A percentile compares a stretch with the other conserved stretches of the same genome.
phyloP scores from a whole-genome alignment of 257 asterid genomes.

The Buddleja alternifolia region DNA sequence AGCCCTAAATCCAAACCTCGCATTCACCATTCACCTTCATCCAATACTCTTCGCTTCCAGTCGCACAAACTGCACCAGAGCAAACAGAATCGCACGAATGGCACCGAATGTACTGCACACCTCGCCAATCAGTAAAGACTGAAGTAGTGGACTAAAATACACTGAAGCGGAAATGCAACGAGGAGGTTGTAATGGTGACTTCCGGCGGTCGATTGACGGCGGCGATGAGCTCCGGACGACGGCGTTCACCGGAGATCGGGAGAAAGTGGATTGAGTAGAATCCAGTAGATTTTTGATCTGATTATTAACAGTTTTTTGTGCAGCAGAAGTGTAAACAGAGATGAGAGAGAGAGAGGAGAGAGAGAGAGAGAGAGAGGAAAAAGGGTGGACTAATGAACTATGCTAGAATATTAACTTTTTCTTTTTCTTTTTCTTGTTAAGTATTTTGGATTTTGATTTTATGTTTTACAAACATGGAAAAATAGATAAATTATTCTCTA shows the following conservation, averaged over 20 bases:
- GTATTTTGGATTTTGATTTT: not conserved
- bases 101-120: conserved; percentile 29
- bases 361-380: not conserved
- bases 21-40: conserved; percentile 44
- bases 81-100: no score
- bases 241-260: conserved; percentile 23
- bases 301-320: conserved; percentile 28
- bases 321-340: conserved; percentile 24
- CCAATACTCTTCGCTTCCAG: conserved; percentile 27
- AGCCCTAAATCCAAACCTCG: conserved; percentile 52
- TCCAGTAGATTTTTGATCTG: conserved; percentile 33
- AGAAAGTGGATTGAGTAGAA: conserved; percentile 29
- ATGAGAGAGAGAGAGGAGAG: conserved; percentile 4
- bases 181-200: conserved; percentile 25
- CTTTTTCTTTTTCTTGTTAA: no score
- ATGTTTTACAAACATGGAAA: not conserved
- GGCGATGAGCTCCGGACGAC: conserved; percentile 10
- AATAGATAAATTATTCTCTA: conserved; percentile 10
- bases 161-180: conserved; percentile 24
- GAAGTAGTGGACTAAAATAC: conserved; percentile 9
- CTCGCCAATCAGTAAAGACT: conserved; percentile 19
- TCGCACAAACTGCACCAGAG: no score
- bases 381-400: conserved; percentile 28
- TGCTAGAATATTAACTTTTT: no score
- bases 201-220: conserved; percentile 10